phyloP scores from a whole-genome alignment of 2,329 filamentous ascomycete genomes.

The Fusarium verticillioides region DNA sequence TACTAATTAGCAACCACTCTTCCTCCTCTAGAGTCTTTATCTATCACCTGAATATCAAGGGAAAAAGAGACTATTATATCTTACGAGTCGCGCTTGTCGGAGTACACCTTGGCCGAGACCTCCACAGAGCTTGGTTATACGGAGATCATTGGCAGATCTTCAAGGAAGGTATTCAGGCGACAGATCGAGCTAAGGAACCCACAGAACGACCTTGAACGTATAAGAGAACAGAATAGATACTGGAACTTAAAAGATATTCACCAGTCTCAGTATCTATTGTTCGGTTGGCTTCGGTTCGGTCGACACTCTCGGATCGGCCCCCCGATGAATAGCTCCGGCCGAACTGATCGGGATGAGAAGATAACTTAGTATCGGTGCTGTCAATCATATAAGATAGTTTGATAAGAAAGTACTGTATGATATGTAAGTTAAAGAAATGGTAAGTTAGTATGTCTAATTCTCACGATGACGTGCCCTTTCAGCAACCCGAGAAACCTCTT shows the following conservation, averaged over 20 bases:
- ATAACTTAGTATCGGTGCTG: neutral
- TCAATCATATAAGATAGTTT: neutral
- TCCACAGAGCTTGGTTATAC: fast-evolving
- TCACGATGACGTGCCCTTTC: neutral
- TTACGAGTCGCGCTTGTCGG: neutral
- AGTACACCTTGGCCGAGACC: neutral
- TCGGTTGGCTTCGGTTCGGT: neutral
- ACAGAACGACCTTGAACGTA: fast-evolving
- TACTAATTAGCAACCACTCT: too few relatives aligned
- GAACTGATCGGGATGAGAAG: neutral
- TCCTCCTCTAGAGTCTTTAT: neutral
- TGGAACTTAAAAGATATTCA: too few relatives aligned
- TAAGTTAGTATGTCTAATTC: fast-evolving
- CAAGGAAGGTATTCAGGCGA: fast-evolving
- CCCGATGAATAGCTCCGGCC: neutral
- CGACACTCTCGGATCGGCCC: neutral
- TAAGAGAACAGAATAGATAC: too few relatives aligned
- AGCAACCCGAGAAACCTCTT: neutral
- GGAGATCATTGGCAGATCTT: neutral
- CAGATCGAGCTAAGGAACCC: neutral
- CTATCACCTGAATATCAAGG: fast-evolving
- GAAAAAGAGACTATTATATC: neutral
- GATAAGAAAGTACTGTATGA: fast-evolving
- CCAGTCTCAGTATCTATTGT: neutral
- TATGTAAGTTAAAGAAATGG: neutral